Base-by-base conservation (phyloP, 345 rosid genomes). In the Populus pruinosa region DNA sequence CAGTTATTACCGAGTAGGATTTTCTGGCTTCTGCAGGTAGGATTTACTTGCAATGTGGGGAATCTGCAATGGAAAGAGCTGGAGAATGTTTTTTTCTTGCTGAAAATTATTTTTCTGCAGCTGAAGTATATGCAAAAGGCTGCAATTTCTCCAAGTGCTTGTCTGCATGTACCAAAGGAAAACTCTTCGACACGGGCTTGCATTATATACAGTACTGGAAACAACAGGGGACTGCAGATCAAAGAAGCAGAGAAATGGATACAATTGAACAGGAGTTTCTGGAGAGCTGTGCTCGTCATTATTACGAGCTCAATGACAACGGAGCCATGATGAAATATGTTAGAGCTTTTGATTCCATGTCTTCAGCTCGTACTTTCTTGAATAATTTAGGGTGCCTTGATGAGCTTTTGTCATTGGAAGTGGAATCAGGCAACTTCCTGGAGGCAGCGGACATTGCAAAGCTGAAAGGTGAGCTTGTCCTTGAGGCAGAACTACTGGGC, bases 21-120 rank as follows among this genome's bases (percentile, higher is more conserved):
- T 33, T 33, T 1, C 49, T 59, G 63, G 17, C 44, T 20, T 17
- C 44, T 70, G 69, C 80, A 88, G 91, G 88, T 36, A 73, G 67
- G 41, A 78, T 85, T 27, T 88, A 82, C 76, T 44, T 83, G 83
- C 84, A 84, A 70, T 85, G 87, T 75, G 86, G 85, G 59, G 79
- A 82, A 31, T 70, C 82, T 65, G 76, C 78, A 21, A 31, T 77
- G 43, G 81, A 79, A 72, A 85, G 71, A 77, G 91, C 89, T 13
- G 91, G 88, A 44, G 87, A 85, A 17, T 85, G 91, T 72, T 85
- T 88, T 69, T 35, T n/a, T 76, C 84, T 59, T 17, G 87, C 87
- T 25, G 74, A 82, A 64, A 6, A 70, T 35, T 85, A 82, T 74
- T 44, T 35, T 55, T 59, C 25, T 63, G 89, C 87, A 65, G 89